These are phyloP conservation scores for Malassezia brasiliensis DNA, from an alignment of 1,284 basidiomycete genomes.

Conservation along the genomic window DNA sequence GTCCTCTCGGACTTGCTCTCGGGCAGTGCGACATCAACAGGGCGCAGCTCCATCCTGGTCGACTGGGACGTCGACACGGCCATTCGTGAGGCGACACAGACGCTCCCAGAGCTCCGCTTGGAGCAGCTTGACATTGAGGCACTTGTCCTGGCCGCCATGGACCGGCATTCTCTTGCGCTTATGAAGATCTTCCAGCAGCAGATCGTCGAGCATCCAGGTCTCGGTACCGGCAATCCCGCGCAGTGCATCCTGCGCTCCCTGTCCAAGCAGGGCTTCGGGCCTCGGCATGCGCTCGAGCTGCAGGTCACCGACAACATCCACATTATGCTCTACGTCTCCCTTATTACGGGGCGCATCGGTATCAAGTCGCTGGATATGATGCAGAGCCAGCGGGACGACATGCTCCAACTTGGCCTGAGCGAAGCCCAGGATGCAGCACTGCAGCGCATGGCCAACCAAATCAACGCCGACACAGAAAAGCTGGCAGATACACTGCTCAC, in stretches of 20 bases:
- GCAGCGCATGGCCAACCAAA: constrained; percentile 8
- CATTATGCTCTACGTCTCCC: constrained; percentile 10
- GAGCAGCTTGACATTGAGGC: constrained; percentile 8
- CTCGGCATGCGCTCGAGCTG: constrained; percentile 5
- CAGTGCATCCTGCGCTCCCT: constrained; percentile 5
- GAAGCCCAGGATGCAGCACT: background rate
- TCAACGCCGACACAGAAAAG: background rate
- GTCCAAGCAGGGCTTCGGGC: background rate
- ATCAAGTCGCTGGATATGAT: constrained; percentile 4
- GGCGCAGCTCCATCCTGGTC: background rate
- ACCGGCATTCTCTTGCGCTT: constrained; percentile 5
- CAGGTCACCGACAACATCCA: constrained; percentile 1
- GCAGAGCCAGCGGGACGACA: background rate
- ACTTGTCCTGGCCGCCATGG: constrained; percentile 4
- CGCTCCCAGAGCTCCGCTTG: background rate
- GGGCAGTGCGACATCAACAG: background rate
- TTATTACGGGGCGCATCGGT: constrained; percentile 4
- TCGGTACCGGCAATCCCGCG: background rate
- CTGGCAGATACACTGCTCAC: constrained; percentile 2
- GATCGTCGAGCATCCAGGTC: background rate
- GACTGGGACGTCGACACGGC: constrained; percentile 8
- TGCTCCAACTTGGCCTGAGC: background rate
- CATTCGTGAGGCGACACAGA: background rate
- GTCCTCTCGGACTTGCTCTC: constrained; percentile 3
- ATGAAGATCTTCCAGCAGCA: constrained; percentile 6